Percentiles rank a stretch among this genome's conserved stretches.
Evolutionary conservation across 331 rosid species (phyloP).

Genomic region (Phaseolus coccineus): DNA sequence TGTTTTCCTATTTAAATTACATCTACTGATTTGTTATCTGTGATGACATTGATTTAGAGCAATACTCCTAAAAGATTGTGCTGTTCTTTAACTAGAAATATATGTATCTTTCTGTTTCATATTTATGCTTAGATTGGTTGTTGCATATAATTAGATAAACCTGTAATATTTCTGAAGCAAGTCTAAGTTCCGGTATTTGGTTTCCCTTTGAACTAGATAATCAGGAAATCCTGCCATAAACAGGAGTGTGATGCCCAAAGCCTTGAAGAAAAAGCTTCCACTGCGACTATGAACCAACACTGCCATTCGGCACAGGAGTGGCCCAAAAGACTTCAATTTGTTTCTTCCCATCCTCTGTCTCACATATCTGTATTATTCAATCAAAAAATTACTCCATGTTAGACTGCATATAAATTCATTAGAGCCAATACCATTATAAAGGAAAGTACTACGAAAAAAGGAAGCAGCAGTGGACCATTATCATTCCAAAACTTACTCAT

Average conservation of each 20-base stretch:
- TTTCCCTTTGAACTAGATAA: constrained; percentile 81
- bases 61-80: background rate
- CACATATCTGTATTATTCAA: constrained; percentile 69
- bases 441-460: background rate
- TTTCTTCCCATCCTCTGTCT: constrained; percentile 99
- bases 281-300: constrained; percentile 71
- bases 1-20: background rate
- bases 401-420: background rate
- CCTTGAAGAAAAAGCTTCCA: constrained; percentile 97
- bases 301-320: constrained; percentile 73
- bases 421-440: background rate
- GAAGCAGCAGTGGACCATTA: background rate
- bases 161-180: constrained; percentile 93
- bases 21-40: background rate
- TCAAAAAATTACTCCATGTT: constrained; percentile 19
- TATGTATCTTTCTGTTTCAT: constrained; percentile 12
- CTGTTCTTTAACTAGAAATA: background rate
- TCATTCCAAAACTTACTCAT: constrained; percentile 66
- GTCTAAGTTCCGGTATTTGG: constrained; percentile 79
- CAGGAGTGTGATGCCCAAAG: constrained; percentile 83
- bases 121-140: constrained; percentile 24
- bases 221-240: constrained; percentile 96
- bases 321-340: constrained; percentile 92
- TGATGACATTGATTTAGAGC: constrained; percentile 18
- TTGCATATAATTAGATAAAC: constrained; percentile 45